Conservation (phyloP, 441 rosid species). For the Kokia cookei region DNA sequence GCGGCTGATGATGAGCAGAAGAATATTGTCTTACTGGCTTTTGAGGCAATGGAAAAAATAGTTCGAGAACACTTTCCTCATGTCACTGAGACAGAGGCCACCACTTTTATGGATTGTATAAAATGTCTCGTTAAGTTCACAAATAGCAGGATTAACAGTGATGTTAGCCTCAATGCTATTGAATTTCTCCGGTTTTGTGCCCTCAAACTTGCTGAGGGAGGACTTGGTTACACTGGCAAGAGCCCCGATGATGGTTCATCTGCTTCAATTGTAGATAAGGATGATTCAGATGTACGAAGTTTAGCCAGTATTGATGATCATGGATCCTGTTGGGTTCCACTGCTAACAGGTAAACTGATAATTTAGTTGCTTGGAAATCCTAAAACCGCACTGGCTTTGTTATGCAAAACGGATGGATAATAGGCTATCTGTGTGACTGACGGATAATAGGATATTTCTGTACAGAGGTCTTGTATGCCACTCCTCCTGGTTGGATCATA, state of each 20-base stretch:
- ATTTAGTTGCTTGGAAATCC: neutral
- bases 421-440: neutral
- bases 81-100: conserved; percentile 91
- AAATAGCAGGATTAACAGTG: conserved; percentile 79
- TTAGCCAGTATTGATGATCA: conserved; percentile 62
- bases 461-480: neutral
- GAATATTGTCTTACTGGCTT: conserved; percentile 83
- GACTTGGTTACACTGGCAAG: conserved; percentile 65
- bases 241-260: conserved; percentile 34
- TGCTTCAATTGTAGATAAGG: conserved; percentile 26
- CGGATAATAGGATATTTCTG: too few relatives aligned
- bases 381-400: neutral
- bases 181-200: conserved; percentile 97
- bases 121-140: conserved; percentile 93
- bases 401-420: neutral
- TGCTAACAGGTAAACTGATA: conserved; percentile 70
- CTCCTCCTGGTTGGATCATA: neutral
- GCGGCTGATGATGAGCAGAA: conserved; percentile 94
- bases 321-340: conserved; percentile 86
- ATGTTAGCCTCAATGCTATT: conserved; percentile 94
- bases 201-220: conserved; percentile 92
- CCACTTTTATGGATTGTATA: conserved; percentile 90
- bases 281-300: conserved; percentile 29
- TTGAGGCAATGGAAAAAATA: conserved; percentile 94
- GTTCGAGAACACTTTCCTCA: conserved; percentile 90